Percentiles rank a stretch among this genome's conserved stretches.
Conservation (phyloP, 768 basidiomycete species). For the Pholiota conissans region DNA sequence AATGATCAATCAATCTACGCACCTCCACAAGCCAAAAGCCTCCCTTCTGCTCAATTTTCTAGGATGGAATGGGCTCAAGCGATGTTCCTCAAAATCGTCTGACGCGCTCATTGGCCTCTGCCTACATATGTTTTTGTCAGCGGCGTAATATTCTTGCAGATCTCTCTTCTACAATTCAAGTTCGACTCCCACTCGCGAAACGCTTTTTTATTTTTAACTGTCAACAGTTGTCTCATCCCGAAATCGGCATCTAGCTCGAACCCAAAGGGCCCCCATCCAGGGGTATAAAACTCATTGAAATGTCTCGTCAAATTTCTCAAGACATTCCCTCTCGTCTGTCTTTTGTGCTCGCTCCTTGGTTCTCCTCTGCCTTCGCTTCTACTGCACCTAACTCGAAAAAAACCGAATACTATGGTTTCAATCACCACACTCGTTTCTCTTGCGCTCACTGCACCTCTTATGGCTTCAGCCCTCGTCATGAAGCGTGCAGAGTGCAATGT, state of each 20-base stretch:
- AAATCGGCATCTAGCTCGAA: background rate
- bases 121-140: background rate
- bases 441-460: constrained; percentile 9
- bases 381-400: too few species aligned
- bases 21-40: too few species aligned
- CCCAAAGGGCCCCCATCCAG: background rate
- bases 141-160: background rate
- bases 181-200: background rate
- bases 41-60: background rate
- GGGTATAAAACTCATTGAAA: constrained; percentile 11
- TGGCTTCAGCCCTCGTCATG: constrained; percentile 10
- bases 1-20: too few species aligned
- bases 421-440: constrained; percentile 18
- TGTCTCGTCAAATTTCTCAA: constrained; percentile 1
- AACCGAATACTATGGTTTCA: constrained; percentile 9
- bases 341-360: constrained; percentile 4
- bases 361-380: background rate
- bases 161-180: too few species aligned
- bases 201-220: background rate
- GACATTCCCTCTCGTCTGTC: constrained; percentile 15
- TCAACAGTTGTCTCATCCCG: background rate
- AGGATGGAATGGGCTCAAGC: background rate
- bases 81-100: background rate
- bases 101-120: background rate
- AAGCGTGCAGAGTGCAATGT: constrained; percentile 24